Percentiles rank a stretch among this genome's conserved stretches.
These are phyloP conservation scores for Penicillium sp. DNA, from an alignment of 2,329 filamentous ascomycete species.

Conservation along the genomic window DNA sequence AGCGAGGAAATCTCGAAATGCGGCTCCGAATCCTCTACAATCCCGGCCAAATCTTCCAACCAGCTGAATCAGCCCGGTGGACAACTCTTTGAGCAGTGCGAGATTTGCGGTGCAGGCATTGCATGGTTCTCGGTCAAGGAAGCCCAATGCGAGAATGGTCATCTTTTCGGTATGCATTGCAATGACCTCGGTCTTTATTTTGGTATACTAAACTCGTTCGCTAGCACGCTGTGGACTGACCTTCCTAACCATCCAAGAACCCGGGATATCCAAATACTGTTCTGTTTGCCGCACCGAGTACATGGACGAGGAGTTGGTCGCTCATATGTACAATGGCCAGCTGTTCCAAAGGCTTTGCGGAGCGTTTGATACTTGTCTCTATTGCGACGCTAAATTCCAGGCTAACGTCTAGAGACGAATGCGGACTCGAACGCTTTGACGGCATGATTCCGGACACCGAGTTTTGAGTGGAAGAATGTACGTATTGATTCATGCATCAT, in stretches of 20 bases:
- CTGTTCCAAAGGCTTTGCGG: slow-evolving; percentile 25
- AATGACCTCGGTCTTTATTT: background rate
- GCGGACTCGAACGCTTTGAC: too few relatives aligned
- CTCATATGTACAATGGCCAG: slow-evolving; percentile 11
- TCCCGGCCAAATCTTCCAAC: slow-evolving; percentile 24
- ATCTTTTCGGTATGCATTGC: slow-evolving; percentile 46
- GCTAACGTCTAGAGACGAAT: slow-evolving; percentile 9
- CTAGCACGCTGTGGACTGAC: slow-evolving; percentile 52
- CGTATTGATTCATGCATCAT: background rate
- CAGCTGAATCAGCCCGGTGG: slow-evolving; percentile 21
- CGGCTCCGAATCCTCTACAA: slow-evolving; percentile 6
- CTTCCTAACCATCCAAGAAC: slow-evolving; percentile 53
- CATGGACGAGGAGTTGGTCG: slow-evolving; percentile 43
- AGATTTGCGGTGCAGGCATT: slow-evolving; percentile 49
- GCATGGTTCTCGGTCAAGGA: slow-evolving; percentile 45
- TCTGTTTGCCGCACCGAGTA: slow-evolving; percentile 50
- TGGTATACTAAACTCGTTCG: background rate
- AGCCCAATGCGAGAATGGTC: slow-evolving; percentile 49
- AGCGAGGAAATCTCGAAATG: slow-evolving; percentile 33
- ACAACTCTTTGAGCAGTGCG: slow-evolving; percentile 47
- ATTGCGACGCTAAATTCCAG: slow-evolving; percentile 36
- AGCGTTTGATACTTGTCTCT: slow-evolving; percentile 35
- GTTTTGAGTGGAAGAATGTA: background rate
- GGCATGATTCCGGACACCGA: background rate
- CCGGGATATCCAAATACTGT: slow-evolving; percentile 52